Conservation (phyloP, 2,329 filamentous ascomycete genomes). For the Tolypocladium sp. region DNA sequence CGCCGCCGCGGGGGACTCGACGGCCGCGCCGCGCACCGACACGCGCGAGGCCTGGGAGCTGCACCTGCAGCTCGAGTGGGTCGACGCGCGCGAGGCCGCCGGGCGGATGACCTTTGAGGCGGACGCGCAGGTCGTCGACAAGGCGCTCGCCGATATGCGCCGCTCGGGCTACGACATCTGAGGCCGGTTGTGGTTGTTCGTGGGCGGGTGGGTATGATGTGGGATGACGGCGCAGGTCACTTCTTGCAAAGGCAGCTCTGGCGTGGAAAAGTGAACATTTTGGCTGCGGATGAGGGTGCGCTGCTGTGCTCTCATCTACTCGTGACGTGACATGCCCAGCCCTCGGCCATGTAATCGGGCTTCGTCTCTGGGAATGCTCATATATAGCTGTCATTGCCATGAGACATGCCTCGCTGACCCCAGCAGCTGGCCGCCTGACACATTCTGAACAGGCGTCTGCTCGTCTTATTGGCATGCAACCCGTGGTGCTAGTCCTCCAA, state of each 20-base stretch:
- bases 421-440: neutral
- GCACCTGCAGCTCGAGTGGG: conserved; percentile 12
- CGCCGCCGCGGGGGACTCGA: conserved; percentile 23
- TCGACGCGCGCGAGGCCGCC: conserved; percentile 11
- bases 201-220: too few relatives aligned
- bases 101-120: conserved; percentile 12
- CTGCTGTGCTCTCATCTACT: neutral
- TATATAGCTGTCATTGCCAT: neutral
- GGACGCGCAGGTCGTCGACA: conserved; percentile 15
- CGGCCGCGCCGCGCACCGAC: conserved; percentile 9
- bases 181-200: too few relatives aligned
- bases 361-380: neutral
- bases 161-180: conserved; percentile 15
- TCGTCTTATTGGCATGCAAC: neutral
- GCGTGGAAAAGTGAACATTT: neutral
- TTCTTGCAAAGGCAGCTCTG: neutral
- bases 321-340: neutral
- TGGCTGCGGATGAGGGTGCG: neutral
- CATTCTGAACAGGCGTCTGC: neutral
- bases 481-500: neutral
- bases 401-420: neutral
- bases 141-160: conserved; percentile 16
- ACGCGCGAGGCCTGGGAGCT: conserved; percentile 23
- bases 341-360: too few relatives aligned
- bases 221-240: neutral